Conservation (phyloP, 768 basidiomycete genomes). For the Podaxis sp. region DNA sequence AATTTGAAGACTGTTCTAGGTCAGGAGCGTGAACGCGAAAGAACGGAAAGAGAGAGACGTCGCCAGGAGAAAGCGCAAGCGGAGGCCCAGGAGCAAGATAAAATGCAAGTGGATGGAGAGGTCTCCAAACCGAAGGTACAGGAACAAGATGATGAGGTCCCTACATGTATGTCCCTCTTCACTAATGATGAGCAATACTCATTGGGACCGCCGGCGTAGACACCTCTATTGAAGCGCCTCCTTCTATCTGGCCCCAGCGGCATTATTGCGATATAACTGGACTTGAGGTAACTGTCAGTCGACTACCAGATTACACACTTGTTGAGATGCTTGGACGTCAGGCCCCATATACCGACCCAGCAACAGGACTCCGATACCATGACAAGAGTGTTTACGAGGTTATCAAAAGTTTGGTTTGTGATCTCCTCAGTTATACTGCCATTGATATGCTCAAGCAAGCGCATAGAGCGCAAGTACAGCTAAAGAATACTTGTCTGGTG, state of each 20-base stretch:
- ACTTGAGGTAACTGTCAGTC: slow-evolving; percentile 52
- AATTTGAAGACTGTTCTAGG: slow-evolving; percentile 77
- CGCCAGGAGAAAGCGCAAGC: slow-evolving; percentile 47
- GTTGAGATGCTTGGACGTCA: slow-evolving; percentile 22
- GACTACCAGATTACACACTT: neutral
- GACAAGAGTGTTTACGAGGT: slow-evolving; percentile 87
- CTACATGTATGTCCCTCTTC: slow-evolving; percentile 55
- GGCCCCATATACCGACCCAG: slow-evolving; percentile 85
- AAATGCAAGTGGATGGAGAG: slow-evolving; percentile 58
- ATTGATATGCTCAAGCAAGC: neutral
- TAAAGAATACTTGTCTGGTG: slow-evolving; percentile 74
- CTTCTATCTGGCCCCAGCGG: slow-evolving; percentile 72
- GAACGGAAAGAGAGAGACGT: slow-evolving; percentile 61
- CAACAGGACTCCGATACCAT: slow-evolving; percentile 77
- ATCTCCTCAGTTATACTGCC: neutral
- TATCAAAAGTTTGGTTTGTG: slow-evolving; percentile 67
- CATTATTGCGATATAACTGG: slow-evolving; percentile 89
- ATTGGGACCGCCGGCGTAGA: slow-evolving; percentile 40
- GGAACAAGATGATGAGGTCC: slow-evolving; percentile 39
- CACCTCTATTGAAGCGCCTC: slow-evolving; percentile 81
- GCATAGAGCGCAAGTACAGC: slow-evolving; percentile 64
- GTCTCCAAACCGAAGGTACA: neutral
- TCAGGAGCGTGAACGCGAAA: slow-evolving; percentile 78
- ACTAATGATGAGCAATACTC: neutral
- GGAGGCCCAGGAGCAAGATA: slow-evolving; percentile 20